Conservation (phyloP, 2,329 filamentous ascomycete species). For the Verticillium longisporum region DNA sequence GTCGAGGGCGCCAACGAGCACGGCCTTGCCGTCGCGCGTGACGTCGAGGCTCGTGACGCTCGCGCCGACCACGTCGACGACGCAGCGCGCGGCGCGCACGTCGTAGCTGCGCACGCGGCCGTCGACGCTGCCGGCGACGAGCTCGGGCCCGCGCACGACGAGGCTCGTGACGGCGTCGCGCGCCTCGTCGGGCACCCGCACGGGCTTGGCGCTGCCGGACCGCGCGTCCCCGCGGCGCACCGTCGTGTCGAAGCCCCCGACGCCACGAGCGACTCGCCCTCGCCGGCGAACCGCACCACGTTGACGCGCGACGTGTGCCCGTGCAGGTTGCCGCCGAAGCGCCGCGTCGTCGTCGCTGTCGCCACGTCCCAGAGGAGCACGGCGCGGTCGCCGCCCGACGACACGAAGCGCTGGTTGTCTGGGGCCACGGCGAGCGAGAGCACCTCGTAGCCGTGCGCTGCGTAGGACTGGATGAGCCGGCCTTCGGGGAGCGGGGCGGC, state of each 20-base stretch:
- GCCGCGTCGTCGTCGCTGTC: conserved; percentile 66
- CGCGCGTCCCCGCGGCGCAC: conserved; percentile 71
- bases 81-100: conserved; percentile 64
- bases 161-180: conserved; percentile 58
- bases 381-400: conserved; percentile 80
- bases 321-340: conserved; percentile 56
- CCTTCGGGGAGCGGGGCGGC: conserved; percentile 32
- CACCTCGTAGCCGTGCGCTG: conserved; percentile 87
- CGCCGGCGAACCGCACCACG: conserved; percentile 70
- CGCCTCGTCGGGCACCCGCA: conserved; percentile 69
- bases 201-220: conserved; percentile 42
- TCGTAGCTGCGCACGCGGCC: conserved; percentile 79
- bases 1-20: conserved; percentile 72
- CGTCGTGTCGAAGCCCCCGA: conserved; percentile 67
- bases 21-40: conserved; percentile 64
- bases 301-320: conserved; percentile 73
- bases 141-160: conserved; percentile 42
- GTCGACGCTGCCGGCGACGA: conserved; percentile 77
- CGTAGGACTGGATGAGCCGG: conserved; percentile 77
- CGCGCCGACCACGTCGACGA: conserved; percentile 62
- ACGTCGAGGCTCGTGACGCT: conserved; percentile 70
- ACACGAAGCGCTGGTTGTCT: conserved; percentile 81
- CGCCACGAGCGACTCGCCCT: conserved; percentile 65
- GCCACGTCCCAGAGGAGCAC: conserved; percentile 95
- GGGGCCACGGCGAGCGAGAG: conserved; percentile 67